Evolutionary conservation across 805 yeast species (phyloP).

Genomic region (Jamesozyma hellenica): DNA sequence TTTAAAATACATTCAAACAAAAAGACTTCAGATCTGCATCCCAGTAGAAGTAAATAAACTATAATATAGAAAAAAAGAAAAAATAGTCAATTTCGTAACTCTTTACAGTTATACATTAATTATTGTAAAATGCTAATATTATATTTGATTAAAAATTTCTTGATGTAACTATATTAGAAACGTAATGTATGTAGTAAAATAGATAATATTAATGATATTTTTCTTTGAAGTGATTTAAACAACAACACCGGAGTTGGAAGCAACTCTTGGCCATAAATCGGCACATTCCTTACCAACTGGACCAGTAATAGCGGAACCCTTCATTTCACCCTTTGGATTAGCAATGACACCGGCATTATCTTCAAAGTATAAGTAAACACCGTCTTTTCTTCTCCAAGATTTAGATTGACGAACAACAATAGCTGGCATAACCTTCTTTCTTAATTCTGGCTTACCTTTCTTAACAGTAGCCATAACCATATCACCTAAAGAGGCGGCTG

Average conservation of each 20-base stretch:
- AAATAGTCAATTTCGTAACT: too few relatives aligned
- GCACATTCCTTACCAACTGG: conserved; percentile 99
- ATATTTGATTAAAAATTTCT: conserved; percentile 1
- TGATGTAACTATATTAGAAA: conserved; percentile 1
- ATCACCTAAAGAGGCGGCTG: conserved; percentile 99
- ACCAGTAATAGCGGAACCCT: conserved; percentile 99
- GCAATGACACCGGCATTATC: conserved; percentile 99
- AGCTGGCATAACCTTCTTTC: conserved; percentile 99
- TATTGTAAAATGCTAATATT: neutral
- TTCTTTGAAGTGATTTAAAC: conserved; percentile 44
- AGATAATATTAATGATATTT: neutral
- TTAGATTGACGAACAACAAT: conserved; percentile 97
- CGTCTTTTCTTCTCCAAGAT: conserved; percentile 99
- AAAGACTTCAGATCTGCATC: too few relatives aligned
- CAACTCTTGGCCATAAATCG: conserved; percentile 99
- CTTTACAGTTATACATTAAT: too few relatives aligned
- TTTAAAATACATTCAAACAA: too few relatives aligned
- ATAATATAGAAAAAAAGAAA: too few relatives aligned
- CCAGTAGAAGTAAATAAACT: too few relatives aligned
- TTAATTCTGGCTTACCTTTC: conserved; percentile 99
- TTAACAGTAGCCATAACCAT: conserved; percentile 99
- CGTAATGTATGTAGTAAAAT: conserved; percentile 1
- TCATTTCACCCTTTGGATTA: conserved; percentile 99
- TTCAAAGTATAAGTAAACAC: conserved; percentile 98
- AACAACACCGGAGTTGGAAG: conserved; percentile 99